Evolutionary conservation across 2,329 filamentous ascomycete species (phyloP), one percentile per base, ranked within the genome.

Genomic region (Fusarium newnesense): DNA sequence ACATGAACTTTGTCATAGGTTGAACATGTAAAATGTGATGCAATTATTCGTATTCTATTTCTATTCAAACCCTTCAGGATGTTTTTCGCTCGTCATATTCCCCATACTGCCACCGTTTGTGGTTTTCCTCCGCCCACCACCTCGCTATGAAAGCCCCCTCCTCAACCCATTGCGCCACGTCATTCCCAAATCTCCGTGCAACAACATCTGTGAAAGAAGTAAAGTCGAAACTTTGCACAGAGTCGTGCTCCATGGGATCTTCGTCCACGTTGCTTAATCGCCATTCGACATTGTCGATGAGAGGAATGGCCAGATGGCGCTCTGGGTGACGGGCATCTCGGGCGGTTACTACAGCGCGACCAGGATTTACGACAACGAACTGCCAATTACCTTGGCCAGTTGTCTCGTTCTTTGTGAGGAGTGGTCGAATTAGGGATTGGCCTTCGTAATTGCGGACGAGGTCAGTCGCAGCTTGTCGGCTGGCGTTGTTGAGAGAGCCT

Each of bases 111-210:
- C 79, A 82, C 64, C 80, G 77, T 64, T 79, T 81, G 39, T 72
- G 73, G 56, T 82, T 81, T 47, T 82, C 80, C 34, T 81, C 76
- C 9, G 79, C 75, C 78, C 79, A 82, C 80, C 81, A 82, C 5
- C 79, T 73, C 7, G 76, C 76, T 16, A 81, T 72, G 9, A 79
- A 79, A 10, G 79, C 76, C 0, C 77, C 81, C 52, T 80, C 78
- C 46, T 82, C 78, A 11, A 74, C 76, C 80, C 80, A 81, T 24
- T 69, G 62, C 6, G 79, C 74, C 2, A 76, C 76, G 4, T 78
- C 78, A 7, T 64, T 34, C 7, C 79, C 78, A 26, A 77, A 64
- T 19, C 74, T 68, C 9, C 59, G 21, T 49, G 79, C 56, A 2
- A 82, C 70, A 18, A 67, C 72, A 3, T 64, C 65, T 36, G 79